phyloP scores from a whole-genome alignment of 371 early-diverging fungal genomes.

The Rhizopus sp. region DNA sequence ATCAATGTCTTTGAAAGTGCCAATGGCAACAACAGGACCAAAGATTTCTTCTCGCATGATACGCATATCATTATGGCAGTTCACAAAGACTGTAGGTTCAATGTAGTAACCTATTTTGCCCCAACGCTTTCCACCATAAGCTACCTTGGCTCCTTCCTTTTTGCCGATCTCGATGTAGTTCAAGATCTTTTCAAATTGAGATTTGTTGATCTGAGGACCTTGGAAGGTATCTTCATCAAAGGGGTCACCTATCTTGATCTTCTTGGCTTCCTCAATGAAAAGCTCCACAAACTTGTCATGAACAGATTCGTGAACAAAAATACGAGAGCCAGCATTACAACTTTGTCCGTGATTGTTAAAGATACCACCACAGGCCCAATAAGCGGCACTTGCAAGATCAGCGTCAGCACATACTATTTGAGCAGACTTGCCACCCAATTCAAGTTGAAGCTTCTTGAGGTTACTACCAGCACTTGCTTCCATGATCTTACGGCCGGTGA shows the following conservation, averaged over 20 bases:
- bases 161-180: conserved; percentile 62
- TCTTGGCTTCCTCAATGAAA: conserved; percentile 64
- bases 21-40: conserved; percentile 87
- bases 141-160: conserved; percentile 60
- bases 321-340: conserved; percentile 87
- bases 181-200: conserved; percentile 76
- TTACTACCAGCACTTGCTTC: conserved; percentile 58
- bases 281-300: conserved; percentile 68
- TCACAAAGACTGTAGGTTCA: conserved; percentile 76
- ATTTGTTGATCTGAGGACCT: conserved; percentile 78
- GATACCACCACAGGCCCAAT: conserved; percentile 67
- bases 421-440: conserved; percentile 92
- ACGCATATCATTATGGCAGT: conserved; percentile 65
- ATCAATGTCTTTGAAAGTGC: conserved; percentile 72
- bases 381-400: conserved; percentile 79
- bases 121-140: conserved; percentile 71
- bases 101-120: conserved; percentile 77
- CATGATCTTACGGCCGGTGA: conserved; percentile 57
- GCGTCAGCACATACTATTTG: conserved; percentile 86
- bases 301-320: conserved; percentile 83
- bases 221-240: conserved; percentile 60
- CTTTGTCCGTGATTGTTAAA: conserved; percentile 86
- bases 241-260: conserved; percentile 61
- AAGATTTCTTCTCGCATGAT: conserved; percentile 89
- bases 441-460: conserved; percentile 79